A percentile compares a stretch with the other conserved stretches of the same genome.
Evolutionary conservation across 345 rosid species (phyloP).

Genomic region (Pseudoturritis turrita): DNA sequence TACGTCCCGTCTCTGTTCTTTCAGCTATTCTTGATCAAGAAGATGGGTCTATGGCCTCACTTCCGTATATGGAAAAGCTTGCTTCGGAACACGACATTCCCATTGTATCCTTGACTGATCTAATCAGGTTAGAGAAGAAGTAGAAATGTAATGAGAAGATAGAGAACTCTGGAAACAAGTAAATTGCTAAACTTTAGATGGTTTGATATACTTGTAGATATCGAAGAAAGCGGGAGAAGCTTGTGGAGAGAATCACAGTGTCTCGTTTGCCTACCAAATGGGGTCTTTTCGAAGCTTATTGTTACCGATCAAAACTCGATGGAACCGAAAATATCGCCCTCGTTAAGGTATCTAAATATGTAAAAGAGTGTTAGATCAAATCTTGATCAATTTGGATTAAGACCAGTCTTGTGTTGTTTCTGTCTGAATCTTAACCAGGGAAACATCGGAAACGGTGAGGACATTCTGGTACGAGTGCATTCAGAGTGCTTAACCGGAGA

Average conservation of each 20-base stretch:
- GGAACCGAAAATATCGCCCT: slow-evolving; percentile 75
- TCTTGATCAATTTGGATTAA: background rate
- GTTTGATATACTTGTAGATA: slow-evolving; percentile 37
- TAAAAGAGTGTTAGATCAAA: background rate
- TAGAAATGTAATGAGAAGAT: background rate
- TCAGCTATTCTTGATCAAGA: slow-evolving; percentile 63
- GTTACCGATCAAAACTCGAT: slow-evolving; percentile 71
- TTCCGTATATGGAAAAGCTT: slow-evolving; percentile 43
- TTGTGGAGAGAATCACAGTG: slow-evolving; percentile 61
- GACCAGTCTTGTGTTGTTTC: background rate
- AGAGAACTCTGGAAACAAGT: background rate
- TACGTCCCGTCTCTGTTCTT: slow-evolving; percentile 65
- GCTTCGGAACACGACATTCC: slow-evolving; percentile 55
- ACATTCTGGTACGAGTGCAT: slow-evolving; percentile 83
- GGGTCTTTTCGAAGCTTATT: slow-evolving; percentile 69
- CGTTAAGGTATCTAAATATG: slow-evolving; percentile 50
- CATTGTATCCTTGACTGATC: slow-evolving; percentile 68
- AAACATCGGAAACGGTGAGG: slow-evolving; percentile 67
- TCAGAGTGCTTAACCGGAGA: slow-evolving; percentile 90
- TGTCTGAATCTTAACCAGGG: slow-evolving; percentile 41
- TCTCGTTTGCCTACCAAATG: slow-evolving; percentile 76
- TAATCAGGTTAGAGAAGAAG: slow-evolving; percentile 48
- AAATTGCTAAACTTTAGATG: background rate
- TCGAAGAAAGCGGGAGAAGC: slow-evolving; percentile 67
- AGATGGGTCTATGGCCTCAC: slow-evolving; percentile 65